phyloP scores from a whole-genome alignment of 176 grass and related monocot genomes.

The Cymbopogon citratus region DNA sequence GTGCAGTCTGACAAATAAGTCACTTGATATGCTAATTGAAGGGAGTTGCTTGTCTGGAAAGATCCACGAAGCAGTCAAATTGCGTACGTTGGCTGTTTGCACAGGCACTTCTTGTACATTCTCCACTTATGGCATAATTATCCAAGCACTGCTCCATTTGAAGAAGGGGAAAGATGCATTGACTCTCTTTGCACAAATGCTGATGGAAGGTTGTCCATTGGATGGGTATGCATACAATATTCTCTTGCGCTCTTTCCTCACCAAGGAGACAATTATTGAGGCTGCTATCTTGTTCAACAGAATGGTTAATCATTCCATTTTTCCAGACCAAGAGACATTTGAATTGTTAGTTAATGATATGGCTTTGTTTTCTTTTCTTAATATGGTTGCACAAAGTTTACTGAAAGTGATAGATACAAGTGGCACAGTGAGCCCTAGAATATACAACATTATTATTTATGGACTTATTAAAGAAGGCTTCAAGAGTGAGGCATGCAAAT shows the following conservation, averaged over 20 bases:
- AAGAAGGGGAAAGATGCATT: slow-evolving; percentile 43
- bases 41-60: slow-evolving; percentile 44
- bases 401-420: slow-evolving; percentile 30
- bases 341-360: slow-evolving; percentile 43
- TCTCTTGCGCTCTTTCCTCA: slow-evolving; percentile 43
- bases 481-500: slow-evolving; percentile 46
- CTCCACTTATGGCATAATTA: slow-evolving; percentile 37
- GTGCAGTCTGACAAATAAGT: slow-evolving; percentile 20
- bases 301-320: slow-evolving; percentile 44
- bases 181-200: slow-evolving; percentile 49
- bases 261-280: slow-evolving; percentile 26
- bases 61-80: slow-evolving; percentile 36
- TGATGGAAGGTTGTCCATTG: slow-evolving; percentile 49
- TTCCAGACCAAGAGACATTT: slow-evolving; percentile 51
- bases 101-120: slow-evolving; percentile 35
- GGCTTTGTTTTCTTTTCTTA: slow-evolving; percentile 39
- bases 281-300: slow-evolving; percentile 50
- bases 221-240: slow-evolving; percentile 30
- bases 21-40: slow-evolving; percentile 40
- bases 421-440: slow-evolving; percentile 34
- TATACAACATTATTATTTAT: slow-evolving; percentile 54
- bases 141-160: slow-evolving; percentile 32
- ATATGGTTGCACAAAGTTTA: slow-evolving; percentile 43
- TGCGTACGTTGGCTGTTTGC: slow-evolving; percentile 43
- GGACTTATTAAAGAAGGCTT: slow-evolving; percentile 57